Conservation (phyloP, 176 grass and related monocot species). For the Dendrocalamus sinicus region DNA sequence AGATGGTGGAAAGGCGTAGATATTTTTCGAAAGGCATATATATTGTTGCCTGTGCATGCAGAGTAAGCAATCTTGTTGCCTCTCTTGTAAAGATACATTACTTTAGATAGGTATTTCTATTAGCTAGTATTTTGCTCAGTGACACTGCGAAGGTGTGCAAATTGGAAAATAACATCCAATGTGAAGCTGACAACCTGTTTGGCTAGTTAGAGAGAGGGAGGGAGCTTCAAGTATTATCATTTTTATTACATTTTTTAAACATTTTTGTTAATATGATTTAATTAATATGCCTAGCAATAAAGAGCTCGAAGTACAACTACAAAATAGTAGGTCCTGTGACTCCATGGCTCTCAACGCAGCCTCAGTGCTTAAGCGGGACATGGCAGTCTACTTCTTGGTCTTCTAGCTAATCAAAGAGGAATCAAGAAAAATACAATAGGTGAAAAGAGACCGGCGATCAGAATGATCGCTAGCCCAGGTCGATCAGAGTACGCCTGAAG, state of each 20-base stretch:
- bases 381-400: too few species aligned
- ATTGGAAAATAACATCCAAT: neutral
- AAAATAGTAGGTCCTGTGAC: neutral
- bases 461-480: too few species aligned
- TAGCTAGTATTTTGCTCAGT: neutral
- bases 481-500: too few species aligned
- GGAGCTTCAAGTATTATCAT: neutral
- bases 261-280: conserved; percentile 13
- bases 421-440: too few species aligned
- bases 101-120: neutral
- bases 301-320: neutral
- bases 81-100: conserved; percentile 12
- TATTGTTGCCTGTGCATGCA: conserved; percentile 90
- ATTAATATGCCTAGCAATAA: conserved; percentile 4
- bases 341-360: too few species aligned
- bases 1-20: conserved; percentile 95
- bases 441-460: too few species aligned
- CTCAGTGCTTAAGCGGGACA: too few species aligned
- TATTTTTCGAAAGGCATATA: conserved; percentile 81
- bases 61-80: conserved; percentile 62
- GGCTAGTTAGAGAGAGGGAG: neutral
- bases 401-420: too few species aligned
- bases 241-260: neutral
- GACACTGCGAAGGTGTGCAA: neutral
- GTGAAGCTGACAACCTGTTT: neutral